phyloP scores from a whole-genome alignment of 306 rosid genomes.

The Ochetophila trinervis region DNA sequence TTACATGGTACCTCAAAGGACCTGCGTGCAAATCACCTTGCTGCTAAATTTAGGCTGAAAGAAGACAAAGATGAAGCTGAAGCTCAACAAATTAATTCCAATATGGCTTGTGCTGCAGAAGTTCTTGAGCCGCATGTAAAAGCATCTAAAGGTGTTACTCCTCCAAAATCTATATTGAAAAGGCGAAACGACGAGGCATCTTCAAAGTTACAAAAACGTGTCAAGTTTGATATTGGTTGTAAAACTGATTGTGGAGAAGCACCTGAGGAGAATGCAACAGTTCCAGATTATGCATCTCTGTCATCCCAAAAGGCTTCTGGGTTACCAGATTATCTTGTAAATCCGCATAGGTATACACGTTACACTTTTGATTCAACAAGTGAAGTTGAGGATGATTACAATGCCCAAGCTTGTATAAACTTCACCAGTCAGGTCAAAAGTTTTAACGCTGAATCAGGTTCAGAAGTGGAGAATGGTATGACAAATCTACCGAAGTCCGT shows the following conservation, averaged over 20 bases:
- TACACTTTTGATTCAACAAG: constrained; percentile 23
- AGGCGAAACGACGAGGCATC: constrained; percentile 17
- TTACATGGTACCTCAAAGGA: constrained; percentile 14
- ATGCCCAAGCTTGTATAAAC: constrained; percentile 11
- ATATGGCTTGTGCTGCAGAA: background rate
- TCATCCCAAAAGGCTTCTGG: background rate
- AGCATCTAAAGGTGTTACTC: constrained; percentile 9
- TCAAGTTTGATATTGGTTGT: constrained; percentile 28
- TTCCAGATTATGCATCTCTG: constrained; percentile 3
- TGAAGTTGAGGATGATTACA: constrained; percentile 20
- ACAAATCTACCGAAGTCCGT: constrained; percentile 22
- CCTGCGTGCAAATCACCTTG: constrained; percentile 22
- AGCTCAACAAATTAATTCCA: background rate
- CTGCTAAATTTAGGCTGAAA: constrained; percentile 29
- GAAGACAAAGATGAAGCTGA: constrained; percentile 34
- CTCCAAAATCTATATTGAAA: constrained; percentile 30
- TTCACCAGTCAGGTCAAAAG: constrained; percentile 7
- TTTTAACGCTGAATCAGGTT: constrained; percentile 7
- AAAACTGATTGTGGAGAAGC: constrained; percentile 9
- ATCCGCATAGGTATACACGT: constrained; percentile 24
- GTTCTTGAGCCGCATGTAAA: background rate
- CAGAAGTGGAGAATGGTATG: constrained; percentile 9
- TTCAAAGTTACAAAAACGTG: constrained; percentile 23
- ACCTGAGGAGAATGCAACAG: background rate
- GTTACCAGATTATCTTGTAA: constrained; percentile 34